Percentiles rank a stretch among this genome's conserved stretches.
Conservation (phyloP, 192 early-diverging fungal genomes). For the Tieghemiomyces parasiticus region DNA sequence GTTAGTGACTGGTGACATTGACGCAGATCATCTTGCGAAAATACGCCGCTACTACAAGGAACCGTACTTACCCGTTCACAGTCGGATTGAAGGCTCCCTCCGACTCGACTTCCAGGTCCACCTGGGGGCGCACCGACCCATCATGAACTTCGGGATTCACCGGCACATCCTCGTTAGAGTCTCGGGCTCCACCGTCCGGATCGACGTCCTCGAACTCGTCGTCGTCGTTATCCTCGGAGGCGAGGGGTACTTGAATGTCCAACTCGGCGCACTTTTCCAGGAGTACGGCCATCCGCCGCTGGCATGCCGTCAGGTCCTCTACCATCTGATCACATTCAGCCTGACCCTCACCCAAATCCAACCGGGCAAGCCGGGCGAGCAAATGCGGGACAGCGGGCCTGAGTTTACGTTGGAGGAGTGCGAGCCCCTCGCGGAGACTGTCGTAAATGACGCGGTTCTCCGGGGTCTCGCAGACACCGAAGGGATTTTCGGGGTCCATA, state of each 20-base stretch:
- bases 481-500: conserved; percentile 28
- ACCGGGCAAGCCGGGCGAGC: conserved; percentile 22
- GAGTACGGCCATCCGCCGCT: conserved; percentile 13
- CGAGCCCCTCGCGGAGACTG: conserved; percentile 32
- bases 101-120: too few relatives aligned
- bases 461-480: conserved; percentile 33
- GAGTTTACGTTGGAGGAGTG: conserved; percentile 25
- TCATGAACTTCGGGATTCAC: too few relatives aligned
- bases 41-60: too few relatives aligned
- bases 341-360: conserved; percentile 15
- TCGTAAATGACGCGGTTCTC: conserved; percentile 40
- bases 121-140: too few relatives aligned
- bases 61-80: too few relatives aligned
- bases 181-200: too few relatives aligned
- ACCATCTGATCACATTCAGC: conserved; percentile 22
- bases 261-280: conserved; percentile 19
- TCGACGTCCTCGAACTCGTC: too few relatives aligned
- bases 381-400: conserved; percentile 27
- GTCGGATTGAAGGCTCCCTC: too few relatives aligned
- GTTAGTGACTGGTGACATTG: too few relatives aligned
- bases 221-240: too few relatives aligned
- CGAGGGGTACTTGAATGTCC: conserved; percentile 12
- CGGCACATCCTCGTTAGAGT: too few relatives aligned
- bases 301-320: conserved; percentile 24
- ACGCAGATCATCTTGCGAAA: too few relatives aligned